Evolutionary conservation across 148 eudicot species (phyloP), one percentile per base, ranked within the genome.

Genomic region (Chenopodium suecicum): DNA sequence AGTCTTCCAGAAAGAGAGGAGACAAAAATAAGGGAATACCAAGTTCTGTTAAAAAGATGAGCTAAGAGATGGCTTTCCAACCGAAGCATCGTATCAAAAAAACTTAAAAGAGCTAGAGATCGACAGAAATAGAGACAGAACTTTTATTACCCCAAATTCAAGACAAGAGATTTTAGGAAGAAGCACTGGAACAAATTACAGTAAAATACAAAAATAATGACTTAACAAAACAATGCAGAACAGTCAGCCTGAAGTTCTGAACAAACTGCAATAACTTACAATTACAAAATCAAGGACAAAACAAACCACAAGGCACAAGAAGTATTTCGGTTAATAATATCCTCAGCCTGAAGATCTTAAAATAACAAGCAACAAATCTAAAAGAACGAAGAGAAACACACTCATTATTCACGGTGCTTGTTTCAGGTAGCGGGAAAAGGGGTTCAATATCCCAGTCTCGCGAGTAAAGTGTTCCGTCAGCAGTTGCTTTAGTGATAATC

Each of bases 381-480:
- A 58, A 56, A 23, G 29, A 58, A 70, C 71, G 63, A 65, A 46
- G 74, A 85, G 87, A 85, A 64, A 82, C 83, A 65, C 91, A 94
- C 98, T 87, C 88, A 75, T 88, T 85, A 84, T 87, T 88, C 78
- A 87, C 85, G 37, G 83, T 79, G 84, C 90, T 82, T 22, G 84
- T 67, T 68, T 79, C 84, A 16, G 99, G 95, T 54, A 96, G 69
- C 6, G 92, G 91, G 73, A 96, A 96, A 82, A 96, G 90, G 75
- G 99, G 99, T 89, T 96, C 97, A 11, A 82, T 92, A 84, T 96
- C 99, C 99, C 99, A 96, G 80, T 96, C 90, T 82, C 90, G 86
- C 32, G 94, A 87, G 81, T 90, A 84, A 72, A 94, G 93, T 37
- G 97, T 89, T 79, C 94, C 95, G 78, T 96, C 98, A 82, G 91